These are phyloP conservation scores for Calonectria fujianensis DNA, from an alignment of 2,329 filamentous ascomycete species.

Conservation along the genomic window DNA sequence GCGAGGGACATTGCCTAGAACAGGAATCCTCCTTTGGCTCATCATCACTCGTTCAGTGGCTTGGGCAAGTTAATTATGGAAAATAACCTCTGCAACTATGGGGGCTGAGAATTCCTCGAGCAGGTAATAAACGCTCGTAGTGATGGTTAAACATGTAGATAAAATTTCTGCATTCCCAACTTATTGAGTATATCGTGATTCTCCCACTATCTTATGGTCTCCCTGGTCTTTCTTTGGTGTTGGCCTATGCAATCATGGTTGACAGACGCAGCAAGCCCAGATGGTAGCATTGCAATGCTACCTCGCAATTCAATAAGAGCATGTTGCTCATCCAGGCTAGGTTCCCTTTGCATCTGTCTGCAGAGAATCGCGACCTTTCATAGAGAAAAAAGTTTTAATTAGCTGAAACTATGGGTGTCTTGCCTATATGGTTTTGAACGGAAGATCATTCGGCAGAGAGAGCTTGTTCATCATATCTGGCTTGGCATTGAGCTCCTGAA, in stretches of 20 bases:
- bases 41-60: background rate
- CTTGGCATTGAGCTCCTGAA: slow-evolving; percentile 56
- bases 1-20: no score
- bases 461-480: slow-evolving; percentile 56
- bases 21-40: no score
- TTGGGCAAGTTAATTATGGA: background rate
- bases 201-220: background rate
- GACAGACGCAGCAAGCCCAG: background rate
- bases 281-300: background rate
- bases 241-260: background rate
- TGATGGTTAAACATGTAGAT: background rate
- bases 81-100: no score
- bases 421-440: slow-evolving; percentile 51
- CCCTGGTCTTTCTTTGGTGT: no score
- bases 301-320: background rate
- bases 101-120: no score
- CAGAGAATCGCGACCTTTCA: slow-evolving; percentile 59
- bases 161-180: slow-evolving; percentile 16
- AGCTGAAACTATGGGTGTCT: slow-evolving; percentile 51
- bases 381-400: slow-evolving; percentile 57
- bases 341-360: slow-evolving; percentile 58
- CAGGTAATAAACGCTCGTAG: background rate
- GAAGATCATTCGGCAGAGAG: slow-evolving; percentile 41
- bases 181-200: background rate
- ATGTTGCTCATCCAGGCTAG: slow-evolving; percentile 52